A percentile compares a stretch with the other conserved stretches of the same genome.
phyloP scores from a whole-genome alignment of 805 yeast species.

The Cyberlindnera samutprakarnensis region DNA sequence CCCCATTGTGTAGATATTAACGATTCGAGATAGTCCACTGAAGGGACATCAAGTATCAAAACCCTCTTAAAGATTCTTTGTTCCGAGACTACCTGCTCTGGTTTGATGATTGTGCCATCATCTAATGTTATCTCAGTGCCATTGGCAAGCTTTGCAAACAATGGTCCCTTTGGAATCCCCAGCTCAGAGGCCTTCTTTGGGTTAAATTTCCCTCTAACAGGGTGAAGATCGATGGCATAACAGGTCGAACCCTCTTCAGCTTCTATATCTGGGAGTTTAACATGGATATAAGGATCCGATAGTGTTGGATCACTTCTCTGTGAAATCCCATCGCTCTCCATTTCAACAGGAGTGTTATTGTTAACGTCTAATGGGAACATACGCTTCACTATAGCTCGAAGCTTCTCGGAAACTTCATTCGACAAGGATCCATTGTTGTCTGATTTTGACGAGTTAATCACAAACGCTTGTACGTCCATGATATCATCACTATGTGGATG shows the following conservation, averaged over 20 bases:
- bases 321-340: constrained; percentile 14
- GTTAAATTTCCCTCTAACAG: constrained; percentile 72
- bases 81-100: constrained; percentile 69
- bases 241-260: constrained; percentile 37
- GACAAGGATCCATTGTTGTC: constrained; percentile 3
- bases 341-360: constrained; percentile 28
- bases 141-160: constrained; percentile 49
- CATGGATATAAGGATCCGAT: constrained; percentile 28
- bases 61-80: constrained; percentile 51
- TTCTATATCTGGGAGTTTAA: constrained; percentile 24
- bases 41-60: constrained; percentile 70
- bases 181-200: constrained; percentile 55
- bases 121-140: constrained; percentile 52
- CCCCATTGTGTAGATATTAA: constrained; percentile 25
- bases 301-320: constrained; percentile 29
- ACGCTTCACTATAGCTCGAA: constrained; percentile 29
- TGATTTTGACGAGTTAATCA: constrained; percentile 1
- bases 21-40: constrained; percentile 32
- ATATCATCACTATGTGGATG: constrained; percentile 26
- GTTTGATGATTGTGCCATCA: constrained; percentile 50
- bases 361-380: constrained; percentile 52
- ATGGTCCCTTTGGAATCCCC: constrained; percentile 61
- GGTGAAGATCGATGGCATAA: constrained; percentile 59
- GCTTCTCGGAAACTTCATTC: constrained; percentile 1
- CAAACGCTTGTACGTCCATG: constrained; percentile 18